Conservation (phyloP, 179 eudicot genomes). For the Carnegiea gigantea region DNA sequence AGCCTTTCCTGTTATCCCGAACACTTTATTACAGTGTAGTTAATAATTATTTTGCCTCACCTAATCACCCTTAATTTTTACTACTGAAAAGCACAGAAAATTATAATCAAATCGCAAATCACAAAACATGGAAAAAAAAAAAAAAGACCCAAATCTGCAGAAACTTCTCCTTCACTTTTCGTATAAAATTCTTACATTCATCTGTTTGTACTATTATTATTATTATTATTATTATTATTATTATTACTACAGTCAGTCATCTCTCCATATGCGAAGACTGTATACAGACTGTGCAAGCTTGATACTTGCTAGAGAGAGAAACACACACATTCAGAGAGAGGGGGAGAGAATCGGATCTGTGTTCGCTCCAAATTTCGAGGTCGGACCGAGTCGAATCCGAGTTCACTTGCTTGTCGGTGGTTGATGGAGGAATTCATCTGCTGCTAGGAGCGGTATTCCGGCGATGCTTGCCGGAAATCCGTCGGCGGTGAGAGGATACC, state of each 20-base stretch:
- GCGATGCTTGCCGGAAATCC: slow-evolving; percentile 4
- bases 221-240: too few relatives aligned
- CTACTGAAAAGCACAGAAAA: neutral
- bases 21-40: neutral
- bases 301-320: slow-evolving; percentile 7
- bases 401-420: neutral
- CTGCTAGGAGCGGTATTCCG: neutral
- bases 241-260: neutral
- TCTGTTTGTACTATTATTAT: neutral
- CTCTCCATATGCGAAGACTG: neutral
- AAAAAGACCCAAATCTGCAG: neutral
- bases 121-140: neutral
- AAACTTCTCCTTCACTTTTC: slow-evolving; percentile 9
- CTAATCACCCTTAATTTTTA: neutral
- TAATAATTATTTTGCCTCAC: neutral
- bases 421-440: neutral
- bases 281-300: slow-evolving; percentile 8
- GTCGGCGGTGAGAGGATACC: neutral
- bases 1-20: neutral
- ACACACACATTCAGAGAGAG: neutral
- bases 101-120: neutral
- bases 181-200: neutral
- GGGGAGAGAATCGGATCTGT: neutral
- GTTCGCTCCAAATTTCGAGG: slow-evolving; percentile 3
- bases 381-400: neutral